phyloP scores from a whole-genome alignment of 352 stramenopile species.

The Achlya hypogyna region DNA sequence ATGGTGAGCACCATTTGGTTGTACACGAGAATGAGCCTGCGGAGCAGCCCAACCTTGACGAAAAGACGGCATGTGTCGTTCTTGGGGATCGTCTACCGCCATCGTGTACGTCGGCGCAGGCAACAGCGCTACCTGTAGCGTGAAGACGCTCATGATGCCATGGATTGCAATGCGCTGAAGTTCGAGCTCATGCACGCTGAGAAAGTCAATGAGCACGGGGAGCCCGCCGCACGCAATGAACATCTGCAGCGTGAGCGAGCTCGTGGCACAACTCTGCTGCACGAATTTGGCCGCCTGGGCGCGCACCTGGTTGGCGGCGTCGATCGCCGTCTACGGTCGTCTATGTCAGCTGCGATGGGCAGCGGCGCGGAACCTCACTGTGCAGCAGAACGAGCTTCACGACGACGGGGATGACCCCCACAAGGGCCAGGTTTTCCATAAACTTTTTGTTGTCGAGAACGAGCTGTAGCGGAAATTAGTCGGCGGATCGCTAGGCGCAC shows the following conservation, averaged over 20 bases:
- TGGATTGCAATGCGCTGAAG: conserved; percentile 80
- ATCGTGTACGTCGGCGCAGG: neutral
- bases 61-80: conserved; percentile 93
- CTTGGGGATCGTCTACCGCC: conserved; percentile 70
- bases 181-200: conserved; percentile 41
- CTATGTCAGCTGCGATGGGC: no score
- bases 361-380: neutral
- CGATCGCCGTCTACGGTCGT: no score
- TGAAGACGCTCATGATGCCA: conserved; percentile 86
- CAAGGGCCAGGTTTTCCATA: conserved; percentile 86
- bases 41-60: conserved; percentile 84
- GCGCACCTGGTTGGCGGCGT: conserved; percentile 32
- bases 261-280: conserved; percentile 81
- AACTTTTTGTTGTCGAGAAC: conserved; percentile 86
- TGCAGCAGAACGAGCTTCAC: conserved; percentile 54
- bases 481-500: neutral
- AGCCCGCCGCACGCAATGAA: conserved; percentile 88
- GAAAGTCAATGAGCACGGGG: conserved; percentile 75
- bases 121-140: conserved; percentile 41
- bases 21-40: conserved; percentile 83
- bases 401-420: conserved; percentile 85
- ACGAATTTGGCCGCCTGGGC: conserved; percentile 85
- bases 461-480: conserved; percentile 40
- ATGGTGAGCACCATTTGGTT: conserved; percentile 47
- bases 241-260: conserved; percentile 85